Conservation (phyloP, 495 filamentous ascomycete genomes). For the Aspergillus heteromorphus region DNA sequence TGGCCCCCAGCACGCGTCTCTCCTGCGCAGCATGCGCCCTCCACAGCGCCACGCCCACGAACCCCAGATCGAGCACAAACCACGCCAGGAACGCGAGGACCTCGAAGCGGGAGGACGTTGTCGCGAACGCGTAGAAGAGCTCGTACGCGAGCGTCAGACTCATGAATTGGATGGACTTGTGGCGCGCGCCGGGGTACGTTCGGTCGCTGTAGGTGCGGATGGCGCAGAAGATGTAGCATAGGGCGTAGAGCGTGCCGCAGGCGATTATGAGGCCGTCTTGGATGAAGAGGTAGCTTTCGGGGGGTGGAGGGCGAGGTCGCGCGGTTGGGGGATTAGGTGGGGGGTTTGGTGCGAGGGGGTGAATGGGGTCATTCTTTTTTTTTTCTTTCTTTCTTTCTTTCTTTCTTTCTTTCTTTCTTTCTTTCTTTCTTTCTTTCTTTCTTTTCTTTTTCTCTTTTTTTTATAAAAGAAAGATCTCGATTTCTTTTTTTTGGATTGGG, state of each 20-base stretch:
- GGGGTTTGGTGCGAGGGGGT: not conserved
- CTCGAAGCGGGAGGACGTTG: conserved; percentile 9
- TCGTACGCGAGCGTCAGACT: conserved; percentile 18
- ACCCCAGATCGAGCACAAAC: conserved; percentile 15
- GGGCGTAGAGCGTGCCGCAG: conserved; percentile 15
- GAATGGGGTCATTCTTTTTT: not conserved
- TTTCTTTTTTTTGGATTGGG: too few relatives aligned
- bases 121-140: conserved; percentile 15
- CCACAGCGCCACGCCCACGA: conserved; percentile 4
- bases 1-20: not conserved
- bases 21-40: conserved; percentile 1
- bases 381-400: not conserved
- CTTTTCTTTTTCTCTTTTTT: too few relatives aligned
- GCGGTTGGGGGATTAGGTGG: conserved; percentile 16
- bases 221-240: conserved; percentile 15
- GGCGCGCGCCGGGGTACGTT: conserved; percentile 5
- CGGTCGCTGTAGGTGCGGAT: conserved; percentile 8
- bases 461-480: too few relatives aligned
- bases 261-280: conserved; percentile 20
- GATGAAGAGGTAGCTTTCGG: conserved; percentile 18
- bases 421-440: too few relatives aligned
- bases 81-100: conserved; percentile 10
- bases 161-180: conserved; percentile 9
- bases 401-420: too few relatives aligned
- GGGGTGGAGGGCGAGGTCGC: conserved; percentile 9